Evolutionary conservation across 2,329 filamentous ascomycete species (phyloP), one percentile per base, ranked within the genome.

Genomic region (Emmonsiellopsis sp.): DNA sequence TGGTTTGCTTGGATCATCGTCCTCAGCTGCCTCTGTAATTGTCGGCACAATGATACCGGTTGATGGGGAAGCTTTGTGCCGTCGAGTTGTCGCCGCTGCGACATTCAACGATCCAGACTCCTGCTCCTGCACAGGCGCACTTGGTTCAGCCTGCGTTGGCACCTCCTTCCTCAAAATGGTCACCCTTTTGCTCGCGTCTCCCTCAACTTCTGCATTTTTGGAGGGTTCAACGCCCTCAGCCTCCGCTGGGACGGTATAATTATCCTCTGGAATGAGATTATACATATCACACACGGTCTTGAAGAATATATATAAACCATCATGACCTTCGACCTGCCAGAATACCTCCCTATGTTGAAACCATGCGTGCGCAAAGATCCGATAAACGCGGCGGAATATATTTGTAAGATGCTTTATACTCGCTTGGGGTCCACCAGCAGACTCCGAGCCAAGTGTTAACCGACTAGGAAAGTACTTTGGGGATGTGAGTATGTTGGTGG

Each of bases 311-410:
- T 98, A 98, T 9, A 98, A 74, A 0, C 93, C 93, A n/a, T 88
- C 89, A 67, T 90, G 83, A 8, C 82, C 82, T 72, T 98, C 93
- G 1, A 97, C 86, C 42, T 87, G 84, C 90, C 92, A 97, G 69
- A 97, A 98, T 51, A 96, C 88, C 53, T 87, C 86, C 45, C 91
- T 83, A 69, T 98, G 93, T 72, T 96, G 90, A 69, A 96, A 98
- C 93, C 93, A 98, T 6, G 93, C 93, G 68, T 98, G 93, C 46
- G 93, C 93, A 67, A 97, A 98, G 71, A 98, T 97, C 56, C 93
- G 83, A 70, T 98, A 95, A 49, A 97, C 81, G 11, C 93, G 82
- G 53, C 93, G 82, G 71, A 98, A 97, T 53, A 98, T 92, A 68
- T 96, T 97, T 61, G 92, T 87, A 55, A 98, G 77, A 68, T 94